Conservation (phyloP, 2,329 filamentous ascomycete genomes). For the Venturia effusa region DNA sequence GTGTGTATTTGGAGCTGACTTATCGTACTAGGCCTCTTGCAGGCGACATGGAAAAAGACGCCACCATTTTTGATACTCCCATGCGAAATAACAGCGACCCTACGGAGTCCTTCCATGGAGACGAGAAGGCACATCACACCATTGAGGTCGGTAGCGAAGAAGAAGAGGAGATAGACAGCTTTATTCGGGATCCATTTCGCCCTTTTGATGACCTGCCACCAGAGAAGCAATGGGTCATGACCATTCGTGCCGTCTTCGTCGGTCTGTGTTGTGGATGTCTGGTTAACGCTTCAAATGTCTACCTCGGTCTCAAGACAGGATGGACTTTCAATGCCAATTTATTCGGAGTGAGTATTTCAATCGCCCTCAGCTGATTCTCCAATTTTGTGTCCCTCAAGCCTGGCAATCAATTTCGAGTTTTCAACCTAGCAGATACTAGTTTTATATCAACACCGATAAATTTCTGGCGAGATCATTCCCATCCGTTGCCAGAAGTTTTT, state of each 20-base stretch:
- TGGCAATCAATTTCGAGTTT: no score
- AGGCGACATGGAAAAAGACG: neutral
- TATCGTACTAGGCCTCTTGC: neutral
- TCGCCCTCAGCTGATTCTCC: no score
- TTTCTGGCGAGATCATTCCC: no score
- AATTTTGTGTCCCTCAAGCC: no score
- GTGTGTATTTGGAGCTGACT: neutral
- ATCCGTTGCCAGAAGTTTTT: no score
- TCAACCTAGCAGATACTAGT: no score
- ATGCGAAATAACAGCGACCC: neutral
- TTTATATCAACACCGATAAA: no score
- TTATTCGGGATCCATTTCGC: conserved; percentile 28
- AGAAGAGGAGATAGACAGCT: conserved; percentile 18
- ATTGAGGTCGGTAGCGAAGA: conserved; percentile 19
- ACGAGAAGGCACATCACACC: conserved; percentile 16
- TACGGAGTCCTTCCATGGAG: conserved; percentile 16
- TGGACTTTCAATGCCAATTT: conserved; percentile 31
- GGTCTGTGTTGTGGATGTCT: conserved; percentile 47
- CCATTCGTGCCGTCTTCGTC: conserved; percentile 43
- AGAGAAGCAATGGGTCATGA: conserved; percentile 41
- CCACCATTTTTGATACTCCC: neutral
- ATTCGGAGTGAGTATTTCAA: conserved; percentile 17
- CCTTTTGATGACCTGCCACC: conserved; percentile 33
- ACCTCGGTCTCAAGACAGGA: conserved; percentile 42
- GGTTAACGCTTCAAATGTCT: conserved; percentile 52